Conservation (phyloP, 805 yeast genomes). For the Grigorovia transvaalensis region DNA sequence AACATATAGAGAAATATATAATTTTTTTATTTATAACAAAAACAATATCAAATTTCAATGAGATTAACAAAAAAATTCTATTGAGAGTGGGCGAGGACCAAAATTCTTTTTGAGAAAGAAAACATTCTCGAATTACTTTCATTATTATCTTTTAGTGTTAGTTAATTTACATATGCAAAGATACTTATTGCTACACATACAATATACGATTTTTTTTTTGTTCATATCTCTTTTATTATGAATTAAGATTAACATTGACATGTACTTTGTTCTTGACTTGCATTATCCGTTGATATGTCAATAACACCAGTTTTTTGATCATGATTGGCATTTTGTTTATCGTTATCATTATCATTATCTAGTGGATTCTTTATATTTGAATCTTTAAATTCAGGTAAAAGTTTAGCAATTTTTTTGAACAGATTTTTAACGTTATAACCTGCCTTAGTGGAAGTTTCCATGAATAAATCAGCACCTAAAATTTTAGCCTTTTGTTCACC, state of each 20-base stretch:
- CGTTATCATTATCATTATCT: conserved; percentile 5
- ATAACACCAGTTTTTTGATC: conserved; percentile 32
- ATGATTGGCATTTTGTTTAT: conserved; percentile 27
- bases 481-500: conserved; percentile 68
- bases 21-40: no score
- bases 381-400: conserved; percentile 71
- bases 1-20: neutral
- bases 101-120: neutral
- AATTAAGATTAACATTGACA: conserved; percentile 31
- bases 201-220: neutral
- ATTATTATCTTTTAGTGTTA: no score
- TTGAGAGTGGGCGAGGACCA: neutral
- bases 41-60: no score
- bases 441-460: conserved; percentile 91
- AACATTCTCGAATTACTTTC: no score
- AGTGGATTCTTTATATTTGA: conserved; percentile 17
- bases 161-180: neutral
- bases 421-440: conserved; percentile 87
- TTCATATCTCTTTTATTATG: no score
- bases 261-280: conserved; percentile 24
- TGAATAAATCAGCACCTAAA: conserved; percentile 66
- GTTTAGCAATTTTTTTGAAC: conserved; percentile 83
- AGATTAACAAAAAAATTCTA: no score
- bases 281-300: conserved; percentile 33
- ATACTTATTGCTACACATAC: neutral